Conservation (phyloP, 2,329 filamentous ascomycete species). For the Trichoderma sp. region DNA sequence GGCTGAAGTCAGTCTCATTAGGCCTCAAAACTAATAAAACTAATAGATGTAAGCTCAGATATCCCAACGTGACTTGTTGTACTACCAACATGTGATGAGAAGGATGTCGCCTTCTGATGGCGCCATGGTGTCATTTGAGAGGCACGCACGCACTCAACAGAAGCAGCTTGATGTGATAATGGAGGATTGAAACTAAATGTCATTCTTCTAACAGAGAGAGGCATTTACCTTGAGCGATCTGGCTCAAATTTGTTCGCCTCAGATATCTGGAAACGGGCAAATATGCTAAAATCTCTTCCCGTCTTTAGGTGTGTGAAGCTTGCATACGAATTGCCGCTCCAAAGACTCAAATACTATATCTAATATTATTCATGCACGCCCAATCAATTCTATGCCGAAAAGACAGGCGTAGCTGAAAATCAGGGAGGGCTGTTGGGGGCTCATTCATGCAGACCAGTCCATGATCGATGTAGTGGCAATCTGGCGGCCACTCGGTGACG, state of each 20-base stretch:
- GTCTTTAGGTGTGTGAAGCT: background rate
- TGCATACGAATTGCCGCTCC: background rate
- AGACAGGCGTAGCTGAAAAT: background rate
- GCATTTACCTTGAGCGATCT: background rate
- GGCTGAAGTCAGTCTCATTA: conserved; percentile 1
- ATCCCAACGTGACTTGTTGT: background rate
- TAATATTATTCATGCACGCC: background rate
- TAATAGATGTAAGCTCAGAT: conserved; percentile 1
- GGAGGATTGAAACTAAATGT: background rate
- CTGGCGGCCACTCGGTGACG: background rate
- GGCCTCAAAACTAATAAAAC: conserved; percentile 1
- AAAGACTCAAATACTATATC: background rate
- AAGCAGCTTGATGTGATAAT: background rate
- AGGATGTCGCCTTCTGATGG: conserved; percentile 19
- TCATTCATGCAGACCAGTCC: background rate
- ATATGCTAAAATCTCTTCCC: background rate
- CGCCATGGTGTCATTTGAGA: conserved; percentile 20
- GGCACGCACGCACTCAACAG: background rate
- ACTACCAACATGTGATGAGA: background rate
- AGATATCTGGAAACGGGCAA: background rate
- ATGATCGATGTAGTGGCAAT: background rate
- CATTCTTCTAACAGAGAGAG: background rate
- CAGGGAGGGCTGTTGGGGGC: background rate
- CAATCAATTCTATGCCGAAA: background rate
- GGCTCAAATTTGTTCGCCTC: background rate